phyloP scores from a whole-genome alignment of 768 basidiomycete genomes.

The Tricholoma sp. region DNA sequence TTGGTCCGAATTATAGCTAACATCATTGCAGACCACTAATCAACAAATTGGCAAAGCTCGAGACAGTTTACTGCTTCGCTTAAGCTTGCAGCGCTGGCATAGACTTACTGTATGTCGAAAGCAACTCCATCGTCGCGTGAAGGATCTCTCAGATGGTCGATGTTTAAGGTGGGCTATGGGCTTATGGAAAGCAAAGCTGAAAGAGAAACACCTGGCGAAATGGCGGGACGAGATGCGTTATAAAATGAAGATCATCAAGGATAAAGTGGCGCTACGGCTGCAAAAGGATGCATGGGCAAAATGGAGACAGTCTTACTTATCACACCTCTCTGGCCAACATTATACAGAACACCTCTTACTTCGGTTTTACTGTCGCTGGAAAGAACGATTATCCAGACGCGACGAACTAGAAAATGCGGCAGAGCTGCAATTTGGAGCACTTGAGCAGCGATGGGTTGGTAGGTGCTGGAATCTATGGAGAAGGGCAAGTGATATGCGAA shows the following conservation, averaged over 20 bases:
- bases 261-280: slow-evolving; percentile 48
- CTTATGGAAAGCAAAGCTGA: slow-evolving; percentile 51
- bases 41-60: slow-evolving; percentile 67
- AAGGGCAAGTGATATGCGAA: slow-evolving; percentile 34
- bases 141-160: slow-evolving; percentile 38
- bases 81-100: slow-evolving; percentile 60
- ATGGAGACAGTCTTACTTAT: slow-evolving; percentile 60
- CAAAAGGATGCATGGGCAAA: slow-evolving; percentile 55
- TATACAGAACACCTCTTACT: slow-evolving; percentile 39
- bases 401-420: slow-evolving; percentile 45
- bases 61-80: slow-evolving; percentile 57
- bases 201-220: slow-evolving; percentile 48
- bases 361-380: slow-evolving; percentile 53
- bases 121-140: slow-evolving; percentile 38
- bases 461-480: slow-evolving; percentile 59
- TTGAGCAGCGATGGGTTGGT: slow-evolving; percentile 31
- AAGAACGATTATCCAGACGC: slow-evolving; percentile 30
- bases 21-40: slow-evolving; percentile 55
- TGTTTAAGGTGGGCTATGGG: slow-evolving; percentile 36
- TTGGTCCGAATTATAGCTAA: not conserved
- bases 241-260: slow-evolving; percentile 60
- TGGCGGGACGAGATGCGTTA: slow-evolving; percentile 70
- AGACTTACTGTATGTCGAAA: slow-evolving; percentile 28
- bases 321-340: slow-evolving; percentile 46
- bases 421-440: slow-evolving; percentile 38